Base-by-base conservation (phyloP, 768 basidiomycete species). In the Hydnum rufescens region DNA sequence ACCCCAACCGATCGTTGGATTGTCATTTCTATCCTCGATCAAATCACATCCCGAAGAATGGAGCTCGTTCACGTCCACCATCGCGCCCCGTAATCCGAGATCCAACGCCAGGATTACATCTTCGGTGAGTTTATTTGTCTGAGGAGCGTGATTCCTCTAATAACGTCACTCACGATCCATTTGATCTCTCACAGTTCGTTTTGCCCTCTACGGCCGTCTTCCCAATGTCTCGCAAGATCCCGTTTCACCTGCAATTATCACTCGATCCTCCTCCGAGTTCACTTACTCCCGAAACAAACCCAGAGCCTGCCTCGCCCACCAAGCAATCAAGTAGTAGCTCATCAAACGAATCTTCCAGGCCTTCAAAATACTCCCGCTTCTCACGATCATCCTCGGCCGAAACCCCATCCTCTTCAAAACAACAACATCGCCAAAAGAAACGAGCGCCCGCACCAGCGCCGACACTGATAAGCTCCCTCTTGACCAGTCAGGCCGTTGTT, bases 21-120 rank as follows among this genome's bases (percentile, higher is more conserved):
- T 50, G 18, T 55, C 54, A 6, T 55, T 55, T 42, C n/a, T 53
- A 8, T 26, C 54, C 13, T 42, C 54, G 32, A 29, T 55, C 23
- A 55, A 55, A 29, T 42, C 54, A 43, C 22, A 54, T 3, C 54
- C 54, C 29, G 54, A 55, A 34, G 54, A 55, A n/a, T 55, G 54
- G 54, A 32, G 48, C 23, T 39, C 32, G 13, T 55, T 55, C 43
- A 29, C 46, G 4, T 55, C 54, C 26, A 46, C 49, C 23, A 44
- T 55, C 3, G 44, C 54, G n/a, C 13, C 39, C 22, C 53, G 54
- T 6, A 26, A 22, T 19, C 53, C 54, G 4, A 47, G 43, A 16
- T 8, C 6, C 8, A 26, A 47, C 13, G 6, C 8, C 44, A 8
- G 8, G 6, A 47, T 47, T 26, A 47, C 44, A 8, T 47, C 44